phyloP scores from a whole-genome alignment of 495 filamentous ascomycete species.

The Podospora bellae-mahoneyi region DNA sequence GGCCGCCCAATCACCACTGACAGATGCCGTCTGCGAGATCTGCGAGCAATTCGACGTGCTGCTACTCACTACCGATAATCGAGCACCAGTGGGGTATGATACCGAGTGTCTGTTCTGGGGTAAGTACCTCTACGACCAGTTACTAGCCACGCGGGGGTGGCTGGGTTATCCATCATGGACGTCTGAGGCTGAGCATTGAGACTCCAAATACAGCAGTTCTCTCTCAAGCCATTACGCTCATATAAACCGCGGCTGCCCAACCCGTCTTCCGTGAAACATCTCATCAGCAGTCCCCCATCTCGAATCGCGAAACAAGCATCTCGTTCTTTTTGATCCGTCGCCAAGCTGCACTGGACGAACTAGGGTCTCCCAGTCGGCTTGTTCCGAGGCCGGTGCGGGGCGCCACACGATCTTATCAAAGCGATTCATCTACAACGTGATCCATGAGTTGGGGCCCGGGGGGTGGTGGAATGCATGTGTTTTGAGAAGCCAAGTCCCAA shows the following conservation, averaged over 20 bases:
- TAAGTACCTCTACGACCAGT: background rate
- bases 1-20: no score
- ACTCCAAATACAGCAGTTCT: background rate
- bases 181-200: background rate
- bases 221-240: background rate
- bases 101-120: background rate
- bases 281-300: background rate
- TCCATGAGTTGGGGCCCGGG: background rate
- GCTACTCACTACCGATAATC: background rate
- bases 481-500: background rate
- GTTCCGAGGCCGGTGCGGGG: constrained; percentile 3
- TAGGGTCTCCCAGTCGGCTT: background rate
- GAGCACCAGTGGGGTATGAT: background rate
- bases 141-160: background rate
- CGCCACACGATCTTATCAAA: constrained; percentile 7
- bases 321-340: background rate
- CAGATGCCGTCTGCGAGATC: background rate
- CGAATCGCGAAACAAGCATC: background rate
- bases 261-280: background rate
- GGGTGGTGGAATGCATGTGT: background rate
- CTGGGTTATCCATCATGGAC: background rate
- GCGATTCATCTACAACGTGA: background rate
- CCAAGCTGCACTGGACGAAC: background rate
- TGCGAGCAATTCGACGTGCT: background rate
- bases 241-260: no score